Percentiles rank a stretch among this genome's conserved stretches.
Conservation (phyloP, 805 yeast species). For the Schizosaccharomyces cryophilus region DNA sequence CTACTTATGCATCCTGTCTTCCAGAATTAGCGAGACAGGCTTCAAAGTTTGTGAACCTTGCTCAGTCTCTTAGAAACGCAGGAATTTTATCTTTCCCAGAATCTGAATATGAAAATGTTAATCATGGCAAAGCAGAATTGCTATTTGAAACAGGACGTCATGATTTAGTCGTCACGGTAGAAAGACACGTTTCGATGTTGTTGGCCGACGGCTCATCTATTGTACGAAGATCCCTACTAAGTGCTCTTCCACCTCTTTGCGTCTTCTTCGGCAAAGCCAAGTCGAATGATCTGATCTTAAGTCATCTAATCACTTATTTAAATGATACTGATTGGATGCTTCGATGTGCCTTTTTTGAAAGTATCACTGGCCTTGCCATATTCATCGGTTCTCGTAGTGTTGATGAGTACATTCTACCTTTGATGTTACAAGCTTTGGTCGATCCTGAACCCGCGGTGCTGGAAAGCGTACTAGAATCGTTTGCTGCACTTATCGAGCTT, state of each 20-base stretch:
- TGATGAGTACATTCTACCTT: conserved; percentile 71
- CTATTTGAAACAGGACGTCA: conserved; percentile 11
- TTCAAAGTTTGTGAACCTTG: conserved; percentile 35
- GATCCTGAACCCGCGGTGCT: conserved; percentile 63
- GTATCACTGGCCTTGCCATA: conserved; percentile 50
- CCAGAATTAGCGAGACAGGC: conserved; percentile 50
- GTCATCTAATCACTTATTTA: conserved; percentile 75
- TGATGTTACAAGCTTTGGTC: conserved; percentile 55
- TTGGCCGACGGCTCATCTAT: conserved; percentile 43
- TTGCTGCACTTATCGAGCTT: conserved; percentile 29
- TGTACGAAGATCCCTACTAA: conserved; percentile 46
- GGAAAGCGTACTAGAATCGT: conserved; percentile 35
- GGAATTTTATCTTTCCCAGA: conserved; percentile 1
- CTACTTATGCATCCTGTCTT: conserved; percentile 45
- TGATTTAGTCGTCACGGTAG: conserved; percentile 24
- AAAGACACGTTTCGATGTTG: conserved; percentile 35
- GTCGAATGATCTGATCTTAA: conserved; percentile 66
- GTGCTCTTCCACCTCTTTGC: conserved; percentile 54
- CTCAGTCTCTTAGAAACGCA: conserved; percentile 13
- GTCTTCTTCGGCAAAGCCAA: conserved; percentile 64
- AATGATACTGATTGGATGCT: conserved; percentile 53
- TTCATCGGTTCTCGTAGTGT: conserved; percentile 60
- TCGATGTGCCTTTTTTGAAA: conserved; percentile 43
- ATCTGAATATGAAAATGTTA: background rate
- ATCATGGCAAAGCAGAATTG: conserved; percentile 13